Conservation (phyloP, 1,284 basidiomycete species). For the Lentinula novae-zelandiae region DNA sequence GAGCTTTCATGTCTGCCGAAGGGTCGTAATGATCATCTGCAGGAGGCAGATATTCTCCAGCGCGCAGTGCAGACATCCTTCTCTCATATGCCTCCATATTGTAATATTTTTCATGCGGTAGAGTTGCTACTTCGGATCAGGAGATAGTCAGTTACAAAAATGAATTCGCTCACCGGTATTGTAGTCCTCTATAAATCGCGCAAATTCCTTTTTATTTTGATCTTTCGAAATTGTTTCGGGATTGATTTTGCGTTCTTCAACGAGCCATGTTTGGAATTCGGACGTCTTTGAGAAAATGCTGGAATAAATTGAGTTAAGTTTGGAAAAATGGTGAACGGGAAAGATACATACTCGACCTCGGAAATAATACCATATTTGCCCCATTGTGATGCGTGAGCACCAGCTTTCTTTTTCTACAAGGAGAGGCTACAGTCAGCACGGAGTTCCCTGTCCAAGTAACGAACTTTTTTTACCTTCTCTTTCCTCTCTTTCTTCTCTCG, state of each 20-base stretch:
- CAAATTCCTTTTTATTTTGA: constrained; percentile 80
- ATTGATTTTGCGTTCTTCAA: constrained; percentile 86
- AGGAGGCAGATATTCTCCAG: constrained; percentile 74
- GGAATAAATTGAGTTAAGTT: background rate
- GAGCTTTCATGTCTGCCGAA: constrained; percentile 74
- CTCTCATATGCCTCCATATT: constrained; percentile 77
- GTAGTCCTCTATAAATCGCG: constrained; percentile 77
- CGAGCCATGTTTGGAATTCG: constrained; percentile 87
- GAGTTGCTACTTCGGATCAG: constrained; percentile 53
- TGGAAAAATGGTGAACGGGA: background rate
- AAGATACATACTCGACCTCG: constrained; percentile 69
- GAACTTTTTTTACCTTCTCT: constrained; percentile 31
- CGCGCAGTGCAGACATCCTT: constrained; percentile 76
- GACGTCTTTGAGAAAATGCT: constrained; percentile 77
- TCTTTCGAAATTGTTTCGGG: constrained; percentile 83
- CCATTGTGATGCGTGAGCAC: constrained; percentile 63
- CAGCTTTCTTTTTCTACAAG: constrained; percentile 51
- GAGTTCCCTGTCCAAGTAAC: background rate
- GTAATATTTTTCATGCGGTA: constrained; percentile 91
- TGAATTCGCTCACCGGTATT: constrained; percentile 65
- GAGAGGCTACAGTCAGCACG: background rate
- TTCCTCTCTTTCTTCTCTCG: constrained; percentile 63
- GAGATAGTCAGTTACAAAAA: background rate
- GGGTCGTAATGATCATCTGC: constrained; percentile 72
- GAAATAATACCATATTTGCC: constrained; percentile 85